Percentiles rank a stretch among this genome's conserved stretches.
These are phyloP conservation scores for Ascochyta rabiei DNA, from an alignment of 2,329 filamentous ascomycete species.

Conservation along the genomic window DNA sequence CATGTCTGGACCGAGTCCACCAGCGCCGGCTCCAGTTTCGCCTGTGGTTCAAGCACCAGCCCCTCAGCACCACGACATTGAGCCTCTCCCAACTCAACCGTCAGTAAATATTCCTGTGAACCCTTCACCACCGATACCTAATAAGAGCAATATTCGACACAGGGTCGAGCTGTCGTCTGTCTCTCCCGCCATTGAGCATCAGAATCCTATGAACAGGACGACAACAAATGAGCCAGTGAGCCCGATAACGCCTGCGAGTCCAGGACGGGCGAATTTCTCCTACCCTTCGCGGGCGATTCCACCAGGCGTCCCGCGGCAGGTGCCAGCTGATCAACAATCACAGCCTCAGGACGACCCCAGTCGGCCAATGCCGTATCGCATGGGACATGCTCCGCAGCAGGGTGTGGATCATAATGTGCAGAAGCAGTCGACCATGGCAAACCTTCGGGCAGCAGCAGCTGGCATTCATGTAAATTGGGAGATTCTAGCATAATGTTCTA, in stretches of 20 bases:
- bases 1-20: conserved; percentile 43
- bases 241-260: conserved; percentile 36
- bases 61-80: conserved; percentile 7
- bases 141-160: conserved; percentile 44
- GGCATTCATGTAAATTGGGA: conserved; percentile 43
- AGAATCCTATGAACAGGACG: conserved; percentile 39
- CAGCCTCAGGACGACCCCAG: conserved; percentile 17
- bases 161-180: conserved; percentile 43
- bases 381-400: conserved; percentile 26
- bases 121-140: conserved; percentile 41
- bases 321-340: conserved; percentile 21
- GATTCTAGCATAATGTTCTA: not conserved
- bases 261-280: conserved; percentile 42
- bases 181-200: conserved; percentile 42
- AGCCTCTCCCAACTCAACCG: conserved; percentile 20
- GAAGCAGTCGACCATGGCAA: conserved; percentile 40
- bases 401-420: conserved; percentile 16
- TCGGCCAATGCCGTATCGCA: conserved; percentile 30
- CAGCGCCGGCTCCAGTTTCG: conserved; percentile 34
- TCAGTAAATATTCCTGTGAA: conserved; percentile 17
- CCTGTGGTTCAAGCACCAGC: conserved; percentile 3
- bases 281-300: conserved; percentile 43
- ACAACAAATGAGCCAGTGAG: conserved; percentile 28
- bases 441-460: conserved; percentile 42
- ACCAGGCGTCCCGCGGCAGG: conserved; percentile 38